Evolutionary conservation across 768 basidiomycete species (phyloP), one percentile per base, ranked within the genome.

Genomic region (Pleurotus tuoliensis): DNA sequence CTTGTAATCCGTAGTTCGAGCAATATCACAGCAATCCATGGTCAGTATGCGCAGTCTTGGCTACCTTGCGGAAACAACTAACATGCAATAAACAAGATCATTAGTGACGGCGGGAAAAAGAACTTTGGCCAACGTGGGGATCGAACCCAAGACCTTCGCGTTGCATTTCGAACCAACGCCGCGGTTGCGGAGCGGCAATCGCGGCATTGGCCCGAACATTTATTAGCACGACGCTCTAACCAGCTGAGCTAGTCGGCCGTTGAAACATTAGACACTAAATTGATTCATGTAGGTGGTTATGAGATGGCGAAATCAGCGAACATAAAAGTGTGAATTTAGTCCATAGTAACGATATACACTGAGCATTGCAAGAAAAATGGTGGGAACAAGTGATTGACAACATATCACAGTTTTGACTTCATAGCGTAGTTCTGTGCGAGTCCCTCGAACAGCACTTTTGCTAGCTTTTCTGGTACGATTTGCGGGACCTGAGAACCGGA

Each of bases 171-270:
- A 44, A 11, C 41, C 11, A 44, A 7, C 9, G 11, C 7, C 15
- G 30, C 49, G 8, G 18, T 27, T 12, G 4, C 15, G 2, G 27
- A 30, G 9, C 30, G 3, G 30, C 30, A 34, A 34, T 34, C 3
- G 30, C 7, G 3, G 9, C 9, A 11, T 11, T 34, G 25, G 18
- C 5, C 9, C 12, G 27, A 50, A 50, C 13, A 11, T 12, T 24
- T 53, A 86, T 87, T 88, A 89, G 87, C 83, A 87, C 87, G 82
- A 88, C 87, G 87, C 88, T 89, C 88, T 89, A 89, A 90, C 88
- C 88, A 89, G 76, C 88, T 90, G 88, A 90, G 88, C 88, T 88
- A 90, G 85, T 82, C 87, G 86, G 87, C 87, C 87, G 6, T 15
- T 47, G 18, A 0, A 44, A 4, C 1, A 3, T 3, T 0, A 4